phyloP scores from a whole-genome alignment of 495 filamentous ascomycete genomes.

The Cudoniella acicularis region DNA sequence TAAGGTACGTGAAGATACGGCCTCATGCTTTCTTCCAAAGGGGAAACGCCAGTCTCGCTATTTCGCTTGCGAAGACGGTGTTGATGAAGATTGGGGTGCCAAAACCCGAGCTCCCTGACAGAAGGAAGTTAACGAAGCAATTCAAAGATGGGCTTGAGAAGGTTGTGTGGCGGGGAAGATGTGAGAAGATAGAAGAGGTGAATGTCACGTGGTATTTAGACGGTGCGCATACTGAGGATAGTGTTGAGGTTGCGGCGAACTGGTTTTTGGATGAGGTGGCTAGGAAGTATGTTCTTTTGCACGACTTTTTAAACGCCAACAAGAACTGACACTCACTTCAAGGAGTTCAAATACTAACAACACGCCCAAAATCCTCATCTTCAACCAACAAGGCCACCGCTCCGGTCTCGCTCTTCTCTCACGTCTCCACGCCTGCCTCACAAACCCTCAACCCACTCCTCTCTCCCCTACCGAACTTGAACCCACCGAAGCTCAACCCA shows the following conservation, averaged over 20 bases:
- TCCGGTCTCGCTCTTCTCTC: conserved; percentile 69
- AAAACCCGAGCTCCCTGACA: too few relatives aligned
- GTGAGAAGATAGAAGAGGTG: conserved; percentile 66
- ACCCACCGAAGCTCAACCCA: conserved; percentile 76
- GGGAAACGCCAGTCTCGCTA: conserved; percentile 78
- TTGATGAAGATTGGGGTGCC: too few relatives aligned
- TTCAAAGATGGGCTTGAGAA: conserved; percentile 73
- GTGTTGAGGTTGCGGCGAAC: conserved; percentile 68
- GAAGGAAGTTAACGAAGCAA: too few relatives aligned
- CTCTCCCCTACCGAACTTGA: conserved; percentile 88
- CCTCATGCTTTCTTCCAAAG: conserved; percentile 81
- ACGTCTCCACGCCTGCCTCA: conserved; percentile 46
- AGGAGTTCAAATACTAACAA: conserved; percentile 7
- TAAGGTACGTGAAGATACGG: conserved; percentile 58
- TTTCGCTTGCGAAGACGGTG: conserved; percentile 65
- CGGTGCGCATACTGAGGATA: conserved; percentile 88
- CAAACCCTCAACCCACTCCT: conserved; percentile 38
- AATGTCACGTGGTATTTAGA: conserved; percentile 82
- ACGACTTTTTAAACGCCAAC: background rate
- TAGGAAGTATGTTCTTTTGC: conserved; percentile 30
- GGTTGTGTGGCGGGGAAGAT: conserved; percentile 76
- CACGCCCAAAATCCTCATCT: conserved; percentile 68
- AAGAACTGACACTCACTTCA: background rate
- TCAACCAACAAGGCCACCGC: conserved; percentile 91
- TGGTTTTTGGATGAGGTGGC: conserved; percentile 65